Evolutionary conservation across 2,329 filamentous ascomycete genomes (phyloP).

Genomic region (Aureobasidium musti): DNA sequence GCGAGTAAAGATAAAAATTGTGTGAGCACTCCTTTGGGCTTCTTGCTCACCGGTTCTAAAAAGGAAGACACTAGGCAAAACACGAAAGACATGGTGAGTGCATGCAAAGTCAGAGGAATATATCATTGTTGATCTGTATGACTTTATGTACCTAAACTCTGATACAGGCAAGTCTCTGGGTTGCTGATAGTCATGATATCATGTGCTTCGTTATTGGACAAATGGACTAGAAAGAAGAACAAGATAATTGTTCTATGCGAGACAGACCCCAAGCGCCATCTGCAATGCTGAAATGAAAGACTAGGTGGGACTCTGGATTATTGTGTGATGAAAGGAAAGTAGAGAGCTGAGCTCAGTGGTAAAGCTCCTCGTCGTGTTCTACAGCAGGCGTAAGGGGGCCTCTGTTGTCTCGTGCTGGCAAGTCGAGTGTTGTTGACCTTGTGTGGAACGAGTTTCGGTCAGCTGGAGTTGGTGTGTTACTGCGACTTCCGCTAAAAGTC

Average conservation of each 20-base stretch:
- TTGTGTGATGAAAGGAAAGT: neutral
- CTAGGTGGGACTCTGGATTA: constrained; percentile 30
- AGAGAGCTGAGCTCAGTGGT: constrained; percentile 23
- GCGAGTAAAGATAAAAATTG: neutral
- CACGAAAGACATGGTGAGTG: neutral
- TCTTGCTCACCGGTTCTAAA: neutral
- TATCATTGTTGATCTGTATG: neutral
- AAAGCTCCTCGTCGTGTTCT: constrained; percentile 13
- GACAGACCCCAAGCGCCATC: neutral
- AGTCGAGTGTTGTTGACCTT: constrained; percentile 12
- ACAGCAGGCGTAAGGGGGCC: constrained; percentile 21
- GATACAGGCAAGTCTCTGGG: neutral
- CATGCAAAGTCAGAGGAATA: neutral
- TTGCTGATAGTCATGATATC: neutral
- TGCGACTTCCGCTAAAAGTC: constrained; percentile 36
- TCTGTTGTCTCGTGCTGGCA: constrained; percentile 10
- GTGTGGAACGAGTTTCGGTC: constrained; percentile 22
- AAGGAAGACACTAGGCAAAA: neutral
- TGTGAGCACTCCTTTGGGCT: neutral
- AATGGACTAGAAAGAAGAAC: neutral
- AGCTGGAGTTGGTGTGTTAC: constrained; percentile 31
- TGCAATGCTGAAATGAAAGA: neutral
- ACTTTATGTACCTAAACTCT: neutral
- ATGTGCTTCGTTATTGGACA: constrained; percentile 6
- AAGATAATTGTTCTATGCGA: neutral